A percentile compares a stretch with the other conserved stretches of the same genome.
These are phyloP conservation scores for Grosmannia penicillata DNA, from an alignment of 2,329 filamentous ascomycete genomes.

Conservation along the genomic window DNA sequence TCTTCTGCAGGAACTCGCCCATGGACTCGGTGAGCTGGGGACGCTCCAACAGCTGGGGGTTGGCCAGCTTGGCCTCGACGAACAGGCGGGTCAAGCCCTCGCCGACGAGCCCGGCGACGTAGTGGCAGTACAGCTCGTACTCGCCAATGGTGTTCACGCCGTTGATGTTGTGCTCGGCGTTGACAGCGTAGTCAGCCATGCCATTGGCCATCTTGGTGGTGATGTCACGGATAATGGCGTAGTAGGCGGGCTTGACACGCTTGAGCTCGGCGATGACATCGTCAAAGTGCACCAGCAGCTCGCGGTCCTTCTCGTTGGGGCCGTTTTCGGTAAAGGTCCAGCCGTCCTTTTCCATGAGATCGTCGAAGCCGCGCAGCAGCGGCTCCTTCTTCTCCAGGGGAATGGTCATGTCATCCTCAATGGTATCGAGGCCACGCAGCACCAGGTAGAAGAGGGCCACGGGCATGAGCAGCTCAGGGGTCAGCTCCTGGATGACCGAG, in stretches of 20 bases:
- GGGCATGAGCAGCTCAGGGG: slow-evolving; percentile 83
- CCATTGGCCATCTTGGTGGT: slow-evolving; percentile 92
- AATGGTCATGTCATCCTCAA: slow-evolving; percentile 97
- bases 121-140: slow-evolving; percentile 95
- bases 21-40: slow-evolving; percentile 82
- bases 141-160: slow-evolving; percentile 74
- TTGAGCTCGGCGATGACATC: slow-evolving; percentile 75
- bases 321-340: slow-evolving; percentile 85
- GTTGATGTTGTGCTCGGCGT: slow-evolving; percentile 64
- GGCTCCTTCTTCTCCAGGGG: slow-evolving; percentile 70
- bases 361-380: slow-evolving; percentile 67
- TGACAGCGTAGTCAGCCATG: slow-evolving; percentile 90
- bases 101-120: slow-evolving; percentile 95
- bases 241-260: slow-evolving; percentile 74
- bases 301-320: slow-evolving; percentile 84
- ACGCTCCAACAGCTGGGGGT: slow-evolving; percentile 65
- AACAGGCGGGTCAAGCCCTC: slow-evolving; percentile 87
- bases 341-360: slow-evolving; percentile 64
- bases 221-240: slow-evolving; percentile 80
- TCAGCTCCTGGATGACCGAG: slow-evolving; percentile 87
- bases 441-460: slow-evolving; percentile 83
- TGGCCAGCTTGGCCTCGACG: slow-evolving; percentile 73
- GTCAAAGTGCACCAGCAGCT: slow-evolving; percentile 85
- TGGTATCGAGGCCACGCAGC: slow-evolving; percentile 86
- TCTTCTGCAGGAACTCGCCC: slow-evolving; percentile 96